Percentiles rank a stretch among this genome's conserved stretches.
Evolutionary conservation across 164 flowering plant genomes (phyloP).

Genomic region (Tetrastigma voinierianum): DNA sequence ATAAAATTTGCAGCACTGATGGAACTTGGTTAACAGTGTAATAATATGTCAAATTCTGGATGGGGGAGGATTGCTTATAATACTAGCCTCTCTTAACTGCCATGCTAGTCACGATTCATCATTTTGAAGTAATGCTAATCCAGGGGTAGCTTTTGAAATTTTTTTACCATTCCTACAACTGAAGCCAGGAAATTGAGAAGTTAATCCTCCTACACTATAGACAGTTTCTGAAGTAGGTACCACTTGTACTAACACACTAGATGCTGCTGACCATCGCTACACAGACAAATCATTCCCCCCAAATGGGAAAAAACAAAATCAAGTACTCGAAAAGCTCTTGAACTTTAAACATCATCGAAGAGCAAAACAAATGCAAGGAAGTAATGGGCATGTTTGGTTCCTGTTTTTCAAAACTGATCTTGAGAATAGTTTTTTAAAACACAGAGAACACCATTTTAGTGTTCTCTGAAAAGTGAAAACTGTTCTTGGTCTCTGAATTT

Average conservation of each 20-base stretch:
- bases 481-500: too few species aligned
- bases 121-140: background rate
- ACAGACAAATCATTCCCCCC: too few species aligned
- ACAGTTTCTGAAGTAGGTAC: background rate
- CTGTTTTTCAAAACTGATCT: too few species aligned
- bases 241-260: too few species aligned
- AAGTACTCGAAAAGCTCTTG: too few species aligned
- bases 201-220: background rate
- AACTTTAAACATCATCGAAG: too few species aligned
- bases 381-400: too few species aligned
- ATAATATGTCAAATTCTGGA: background rate
- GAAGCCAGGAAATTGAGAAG: background rate
- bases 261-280: background rate
- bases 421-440: too few species aligned
- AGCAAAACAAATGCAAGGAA: too few species aligned
- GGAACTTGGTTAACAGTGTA: background rate
- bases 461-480: too few species aligned
- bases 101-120: background rate
- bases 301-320: too few species aligned
- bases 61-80: background rate
- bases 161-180: background rate
- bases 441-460: too few species aligned
- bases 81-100: background rate
- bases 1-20: background rate
- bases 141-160: background rate